phyloP scores from a whole-genome alignment of 2,329 filamentous ascomycete species.

The Phaeoacremonium minimum region DNA sequence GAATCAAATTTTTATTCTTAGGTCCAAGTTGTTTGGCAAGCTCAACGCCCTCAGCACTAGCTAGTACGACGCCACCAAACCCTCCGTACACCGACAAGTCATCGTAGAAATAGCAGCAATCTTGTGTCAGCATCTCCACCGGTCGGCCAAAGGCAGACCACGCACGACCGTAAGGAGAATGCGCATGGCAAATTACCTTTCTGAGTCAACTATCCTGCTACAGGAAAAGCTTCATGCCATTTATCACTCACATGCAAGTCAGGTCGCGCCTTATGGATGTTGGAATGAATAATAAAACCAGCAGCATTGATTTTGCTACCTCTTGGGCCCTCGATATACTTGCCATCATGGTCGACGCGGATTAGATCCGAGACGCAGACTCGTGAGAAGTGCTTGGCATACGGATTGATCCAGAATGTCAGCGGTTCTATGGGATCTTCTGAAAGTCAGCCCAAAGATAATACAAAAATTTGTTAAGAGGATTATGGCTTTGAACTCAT shows the following conservation, averaged over 20 bases:
- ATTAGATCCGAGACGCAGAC: slow-evolving; percentile 42
- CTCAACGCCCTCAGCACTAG: slow-evolving; percentile 48
- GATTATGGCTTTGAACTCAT: too few species aligned
- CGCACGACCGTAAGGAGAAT: slow-evolving; percentile 50
- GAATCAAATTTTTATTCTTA: slow-evolving; percentile 1
- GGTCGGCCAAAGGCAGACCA: slow-evolving; percentile 49
- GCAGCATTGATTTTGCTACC: slow-evolving; percentile 35
- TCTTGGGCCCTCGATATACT: slow-evolving; percentile 21
- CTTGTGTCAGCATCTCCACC: slow-evolving; percentile 55
- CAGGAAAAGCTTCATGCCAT: too few species aligned
- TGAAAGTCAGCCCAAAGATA: too few species aligned
- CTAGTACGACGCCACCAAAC: slow-evolving; percentile 60
- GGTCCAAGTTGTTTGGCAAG: slow-evolving; percentile 1
- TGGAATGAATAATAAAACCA: slow-evolving; percentile 54
- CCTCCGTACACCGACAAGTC: slow-evolving; percentile 54
- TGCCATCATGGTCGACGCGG: slow-evolving; percentile 2
- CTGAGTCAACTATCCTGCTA: too few species aligned
- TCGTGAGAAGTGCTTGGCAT: slow-evolving; percentile 52
- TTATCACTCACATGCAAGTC: slow-evolving; percentile 54
- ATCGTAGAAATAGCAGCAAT: slow-evolving; percentile 45
- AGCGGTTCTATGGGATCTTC: slow-evolving; percentile 47
- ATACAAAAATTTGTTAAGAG: background rate
- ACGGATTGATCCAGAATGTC: slow-evolving; percentile 59
- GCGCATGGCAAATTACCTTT: slow-evolving; percentile 46
- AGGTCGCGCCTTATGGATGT: slow-evolving; percentile 48